Percentiles rank a stretch among this genome's conserved stretches.
Conservation (phyloP, 768 basidiomycete genomes). For the Inosperma sp. region DNA sequence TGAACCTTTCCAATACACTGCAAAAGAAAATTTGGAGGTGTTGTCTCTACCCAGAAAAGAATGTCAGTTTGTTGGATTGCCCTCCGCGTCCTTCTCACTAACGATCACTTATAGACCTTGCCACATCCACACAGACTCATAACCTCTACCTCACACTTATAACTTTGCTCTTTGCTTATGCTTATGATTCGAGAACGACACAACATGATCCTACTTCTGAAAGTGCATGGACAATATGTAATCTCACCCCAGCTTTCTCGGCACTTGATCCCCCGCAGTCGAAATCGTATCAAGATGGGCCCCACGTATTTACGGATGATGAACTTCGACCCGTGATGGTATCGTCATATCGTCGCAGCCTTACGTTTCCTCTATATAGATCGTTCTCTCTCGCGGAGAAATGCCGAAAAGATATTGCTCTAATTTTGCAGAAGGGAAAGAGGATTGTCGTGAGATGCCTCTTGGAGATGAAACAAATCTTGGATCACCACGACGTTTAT, state of each 20-base stretch:
- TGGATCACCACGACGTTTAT: constrained; percentile 82
- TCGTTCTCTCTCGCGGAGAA: constrained; percentile 70
- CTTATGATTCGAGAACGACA: constrained; percentile 76
- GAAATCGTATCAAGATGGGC: constrained; percentile 14
- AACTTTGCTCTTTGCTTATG: constrained; percentile 72
- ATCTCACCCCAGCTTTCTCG: constrained; percentile 72
- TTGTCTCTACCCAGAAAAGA: constrained; percentile 53
- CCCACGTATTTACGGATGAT: constrained; percentile 33
- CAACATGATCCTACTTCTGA: constrained; percentile 80
- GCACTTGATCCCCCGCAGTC: constrained; percentile 73
- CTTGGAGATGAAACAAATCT: constrained; percentile 63
- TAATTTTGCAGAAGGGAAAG: constrained; percentile 54
- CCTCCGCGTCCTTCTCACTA: constrained; percentile 4
- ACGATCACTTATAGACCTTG: constrained; percentile 46
- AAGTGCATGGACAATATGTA: constrained; percentile 82
- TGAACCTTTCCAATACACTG: constrained; percentile 52
- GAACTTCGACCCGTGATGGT: constrained; percentile 51
- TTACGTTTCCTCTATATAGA: constrained; percentile 76
- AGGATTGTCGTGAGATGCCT: constrained; percentile 60
- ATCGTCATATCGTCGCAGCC: constrained; percentile 67
- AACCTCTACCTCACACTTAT: constrained; percentile 64
- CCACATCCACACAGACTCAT: constrained; percentile 51
- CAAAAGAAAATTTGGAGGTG: constrained; percentile 67
- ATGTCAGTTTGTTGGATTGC: constrained; percentile 34
- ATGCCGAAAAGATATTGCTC: constrained; percentile 62